phyloP scores from a whole-genome alignment of 2,329 filamentous ascomycete genomes.

The Cytospora mali region DNA sequence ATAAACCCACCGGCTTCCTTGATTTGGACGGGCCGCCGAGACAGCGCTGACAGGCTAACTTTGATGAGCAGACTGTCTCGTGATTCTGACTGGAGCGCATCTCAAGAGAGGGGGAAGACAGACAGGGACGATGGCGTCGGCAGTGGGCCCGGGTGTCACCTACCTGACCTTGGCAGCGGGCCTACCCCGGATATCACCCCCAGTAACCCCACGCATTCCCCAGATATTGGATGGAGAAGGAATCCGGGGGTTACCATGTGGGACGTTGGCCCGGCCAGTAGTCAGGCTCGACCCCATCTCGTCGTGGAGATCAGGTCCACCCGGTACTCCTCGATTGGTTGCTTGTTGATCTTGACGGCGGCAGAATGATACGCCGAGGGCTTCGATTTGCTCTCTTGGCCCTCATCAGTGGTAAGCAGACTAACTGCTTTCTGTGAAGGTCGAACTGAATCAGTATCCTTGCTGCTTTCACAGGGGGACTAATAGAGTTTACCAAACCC shows the following conservation, averaged over 20 bases:
- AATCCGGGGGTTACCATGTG: background rate
- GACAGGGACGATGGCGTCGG: background rate
- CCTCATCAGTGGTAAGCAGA: background rate
- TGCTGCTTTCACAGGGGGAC: no score
- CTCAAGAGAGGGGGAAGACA: background rate
- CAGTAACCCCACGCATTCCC: slow-evolving; percentile 2
- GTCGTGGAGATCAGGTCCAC: no score
- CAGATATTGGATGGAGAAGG: slow-evolving; percentile 7
- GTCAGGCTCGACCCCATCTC: no score
- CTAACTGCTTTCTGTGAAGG: background rate
- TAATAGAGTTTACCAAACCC: no score
- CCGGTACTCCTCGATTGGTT: no score
- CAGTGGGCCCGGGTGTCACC: slow-evolving; percentile 3
- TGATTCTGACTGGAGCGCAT: slow-evolving; percentile 22
- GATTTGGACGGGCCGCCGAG: background rate
- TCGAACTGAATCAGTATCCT: no score
- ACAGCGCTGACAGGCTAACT: background rate
- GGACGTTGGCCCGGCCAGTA: background rate
- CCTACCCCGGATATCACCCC: slow-evolving; percentile 11
- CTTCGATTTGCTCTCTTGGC: background rate
- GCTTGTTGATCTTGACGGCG: background rate
- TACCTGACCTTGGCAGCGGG: no score
- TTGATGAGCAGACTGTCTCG: background rate
- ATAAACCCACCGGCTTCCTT: slow-evolving; percentile 15
- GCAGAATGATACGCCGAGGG: background rate